These are phyloP conservation scores for Teratosphaeria viscida DNA, from an alignment of 2,329 filamentous ascomycete species.

Conservation along the genomic window DNA sequence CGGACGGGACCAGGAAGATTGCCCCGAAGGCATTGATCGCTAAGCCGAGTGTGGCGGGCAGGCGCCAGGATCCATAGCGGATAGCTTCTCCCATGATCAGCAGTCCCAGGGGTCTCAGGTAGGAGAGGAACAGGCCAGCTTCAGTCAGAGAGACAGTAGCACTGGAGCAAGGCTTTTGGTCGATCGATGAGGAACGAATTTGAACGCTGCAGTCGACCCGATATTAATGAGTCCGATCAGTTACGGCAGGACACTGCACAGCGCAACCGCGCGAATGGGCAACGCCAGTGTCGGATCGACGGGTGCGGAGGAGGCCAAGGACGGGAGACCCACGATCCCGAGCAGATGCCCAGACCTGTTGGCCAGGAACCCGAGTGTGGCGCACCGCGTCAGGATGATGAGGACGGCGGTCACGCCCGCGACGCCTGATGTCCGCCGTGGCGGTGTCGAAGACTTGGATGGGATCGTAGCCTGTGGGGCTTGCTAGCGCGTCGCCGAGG, in stretches of 20 bases:
- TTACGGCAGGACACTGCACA: slow-evolving; percentile 8
- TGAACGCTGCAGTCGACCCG: slow-evolving; percentile 42
- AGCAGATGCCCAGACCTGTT: slow-evolving; percentile 35
- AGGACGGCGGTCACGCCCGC: slow-evolving; percentile 34
- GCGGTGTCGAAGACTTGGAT: slow-evolving; percentile 37
- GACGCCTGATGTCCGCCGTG: slow-evolving; percentile 16
- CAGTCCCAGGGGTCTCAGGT: slow-evolving; percentile 31
- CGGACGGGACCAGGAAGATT: slow-evolving; percentile 8
- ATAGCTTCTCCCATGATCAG: slow-evolving; percentile 3
- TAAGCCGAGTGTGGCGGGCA: slow-evolving; percentile 2
- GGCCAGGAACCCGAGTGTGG: slow-evolving; percentile 31
- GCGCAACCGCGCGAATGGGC: slow-evolving; percentile 4
- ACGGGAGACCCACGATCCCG: slow-evolving; percentile 33
- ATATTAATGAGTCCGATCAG: slow-evolving; percentile 42
- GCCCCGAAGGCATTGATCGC: slow-evolving; percentile 5
- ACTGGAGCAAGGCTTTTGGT: neutral
- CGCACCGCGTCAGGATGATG: slow-evolving; percentile 29
- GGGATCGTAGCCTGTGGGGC: slow-evolving; percentile 35
- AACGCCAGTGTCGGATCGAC: slow-evolving; percentile 5
- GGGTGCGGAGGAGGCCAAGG: slow-evolving; percentile 7
- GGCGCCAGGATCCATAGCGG: slow-evolving; percentile 3
- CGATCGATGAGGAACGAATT: slow-evolving; percentile 14
- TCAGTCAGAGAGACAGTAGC: slow-evolving; percentile 44
- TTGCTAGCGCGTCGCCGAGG: slow-evolving; percentile 27
- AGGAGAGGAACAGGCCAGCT: slow-evolving; percentile 41